Conservation (phyloP, 2,329 filamentous ascomycete genomes). For the Pyricularia pennisetigena region DNA sequence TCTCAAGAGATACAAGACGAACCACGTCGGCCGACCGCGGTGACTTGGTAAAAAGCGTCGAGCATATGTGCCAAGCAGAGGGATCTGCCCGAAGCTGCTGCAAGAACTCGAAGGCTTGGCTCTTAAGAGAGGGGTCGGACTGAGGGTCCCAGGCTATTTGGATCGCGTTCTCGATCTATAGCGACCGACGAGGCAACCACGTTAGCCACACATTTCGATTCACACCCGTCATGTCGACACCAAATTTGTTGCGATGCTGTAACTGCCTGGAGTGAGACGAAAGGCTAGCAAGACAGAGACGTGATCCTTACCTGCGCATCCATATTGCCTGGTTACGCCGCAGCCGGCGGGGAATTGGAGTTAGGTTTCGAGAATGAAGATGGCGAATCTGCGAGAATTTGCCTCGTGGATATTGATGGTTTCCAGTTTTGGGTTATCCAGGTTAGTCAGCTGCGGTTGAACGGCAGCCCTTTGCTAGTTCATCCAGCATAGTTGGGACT, state of each 20-base stretch:
- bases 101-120: slow-evolving; percentile 74
- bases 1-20: slow-evolving; percentile 80
- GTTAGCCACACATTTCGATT: neutral
- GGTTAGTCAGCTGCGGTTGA: slow-evolving; percentile 5
- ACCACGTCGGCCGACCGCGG: slow-evolving; percentile 74
- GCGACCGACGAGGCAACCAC: neutral
- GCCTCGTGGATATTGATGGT: neutral
- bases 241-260: too few species aligned
- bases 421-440: neutral
- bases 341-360: neutral
- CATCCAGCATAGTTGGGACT: slow-evolving; percentile 2
- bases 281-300: neutral
- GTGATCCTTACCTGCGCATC: neutral
- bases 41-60: slow-evolving; percentile 71
- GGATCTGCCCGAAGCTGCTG: slow-evolving; percentile 72
- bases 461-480: slow-evolving; percentile 4
- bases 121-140: slow-evolving; percentile 65
- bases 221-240: neutral
- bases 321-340: slow-evolving; percentile 3
- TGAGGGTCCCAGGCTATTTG: slow-evolving; percentile 81
- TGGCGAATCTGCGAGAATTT: neutral
- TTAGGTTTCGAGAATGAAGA: neutral
- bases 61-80: slow-evolving; percentile 83
- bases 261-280: neutral
- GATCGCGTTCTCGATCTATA: slow-evolving; percentile 86